Evolutionary conservation across 2,329 filamentous ascomycete genomes (phyloP).

Genomic region (Coniochaeta sp.): DNA sequence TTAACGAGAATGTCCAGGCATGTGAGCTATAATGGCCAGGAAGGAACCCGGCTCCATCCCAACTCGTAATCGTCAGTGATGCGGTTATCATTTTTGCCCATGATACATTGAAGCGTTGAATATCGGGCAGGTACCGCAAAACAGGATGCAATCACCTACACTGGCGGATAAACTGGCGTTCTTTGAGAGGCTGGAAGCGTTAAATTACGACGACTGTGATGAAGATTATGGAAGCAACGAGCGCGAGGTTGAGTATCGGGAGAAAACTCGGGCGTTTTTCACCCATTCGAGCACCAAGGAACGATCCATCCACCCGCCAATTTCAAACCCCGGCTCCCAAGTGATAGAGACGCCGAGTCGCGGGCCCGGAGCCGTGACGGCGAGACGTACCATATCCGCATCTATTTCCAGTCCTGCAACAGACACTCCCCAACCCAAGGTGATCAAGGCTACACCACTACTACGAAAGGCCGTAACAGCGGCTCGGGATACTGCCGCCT

Average conservation of each 20-base stretch:
- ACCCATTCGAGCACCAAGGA: background rate
- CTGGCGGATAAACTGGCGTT: conserved; percentile 34
- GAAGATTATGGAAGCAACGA: conserved; percentile 22
- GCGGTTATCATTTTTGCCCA: background rate
- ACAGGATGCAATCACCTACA: conserved; percentile 7
- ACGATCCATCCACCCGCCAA: background rate
- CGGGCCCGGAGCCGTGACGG: background rate
- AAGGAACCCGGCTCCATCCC: background rate
- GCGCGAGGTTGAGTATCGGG: conserved; percentile 27
- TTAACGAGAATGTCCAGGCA: background rate
- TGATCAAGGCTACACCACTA: conserved; percentile 15
- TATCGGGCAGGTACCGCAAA: background rate
- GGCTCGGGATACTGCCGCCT: conserved; percentile 1
- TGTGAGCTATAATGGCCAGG: background rate
- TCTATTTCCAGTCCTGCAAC: background rate
- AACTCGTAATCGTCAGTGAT: background rate
- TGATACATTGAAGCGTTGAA: background rate
- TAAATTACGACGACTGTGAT: conserved; percentile 14
- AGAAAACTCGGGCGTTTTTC: conserved; percentile 19
- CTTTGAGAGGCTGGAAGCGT: conserved; percentile 32
- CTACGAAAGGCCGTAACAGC: background rate
- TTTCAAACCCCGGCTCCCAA: background rate
- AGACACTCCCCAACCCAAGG: background rate
- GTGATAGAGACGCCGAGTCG: background rate
- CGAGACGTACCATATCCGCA: conserved; percentile 3